Percentiles rank a stretch among this genome's conserved stretches.
phyloP scores from a whole-genome alignment of 2,329 filamentous ascomycete genomes.

The Colletotrichum cordylinicola region DNA sequence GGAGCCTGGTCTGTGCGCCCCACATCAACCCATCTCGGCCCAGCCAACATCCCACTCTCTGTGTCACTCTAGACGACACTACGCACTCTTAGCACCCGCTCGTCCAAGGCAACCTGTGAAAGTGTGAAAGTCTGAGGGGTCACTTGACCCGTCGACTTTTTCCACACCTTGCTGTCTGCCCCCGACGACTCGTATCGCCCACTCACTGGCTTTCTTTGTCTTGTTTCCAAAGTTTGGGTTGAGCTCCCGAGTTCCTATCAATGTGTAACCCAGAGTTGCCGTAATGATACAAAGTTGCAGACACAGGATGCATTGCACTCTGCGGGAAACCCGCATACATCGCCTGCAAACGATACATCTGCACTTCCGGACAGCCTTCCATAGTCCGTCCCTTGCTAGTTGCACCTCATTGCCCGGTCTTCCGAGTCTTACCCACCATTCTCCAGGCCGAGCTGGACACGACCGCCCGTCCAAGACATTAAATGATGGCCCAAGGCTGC shows the following conservation, averaged over 20 bases:
- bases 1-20: slow-evolving; percentile 18
- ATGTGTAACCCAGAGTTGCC: background rate
- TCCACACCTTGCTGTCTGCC: background rate
- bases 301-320: background rate
- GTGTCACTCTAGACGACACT: background rate
- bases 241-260: background rate
- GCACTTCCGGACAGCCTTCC: background rate
- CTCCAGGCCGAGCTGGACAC: background rate
- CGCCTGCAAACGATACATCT: background rate
- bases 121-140: slow-evolving; percentile 16
- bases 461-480: background rate
- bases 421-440: slow-evolving; percentile 1
- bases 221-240: background rate
- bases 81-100: background rate
- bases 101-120: slow-evolving; percentile 16
- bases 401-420: background rate
- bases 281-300: background rate
- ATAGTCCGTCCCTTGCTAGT: background rate
- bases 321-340: background rate
- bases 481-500: background rate
- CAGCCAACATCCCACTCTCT: slow-evolving; percentile 7
- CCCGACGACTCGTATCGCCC: background rate
- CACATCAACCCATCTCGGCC: slow-evolving; percentile 4
- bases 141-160: slow-evolving; percentile 14
- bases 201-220: background rate